Conservation (phyloP, 192 early-diverging fungal species). For the Gigaspora rosea region DNA sequence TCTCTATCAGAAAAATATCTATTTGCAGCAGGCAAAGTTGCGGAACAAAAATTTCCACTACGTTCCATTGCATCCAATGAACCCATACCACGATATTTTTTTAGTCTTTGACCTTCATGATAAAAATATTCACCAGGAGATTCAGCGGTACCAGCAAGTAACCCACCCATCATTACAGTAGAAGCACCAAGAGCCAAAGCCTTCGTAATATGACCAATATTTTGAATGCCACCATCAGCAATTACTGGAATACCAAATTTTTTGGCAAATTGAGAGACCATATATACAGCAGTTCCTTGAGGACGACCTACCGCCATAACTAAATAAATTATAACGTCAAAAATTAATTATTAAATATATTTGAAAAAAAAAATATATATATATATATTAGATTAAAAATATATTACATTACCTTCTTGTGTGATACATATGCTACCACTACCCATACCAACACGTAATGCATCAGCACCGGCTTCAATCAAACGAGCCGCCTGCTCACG, state of each 20-base stretch:
- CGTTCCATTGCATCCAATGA: slow-evolving; percentile 96
- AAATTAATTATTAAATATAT: no score
- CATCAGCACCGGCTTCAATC: slow-evolving; percentile 94
- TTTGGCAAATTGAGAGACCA: slow-evolving; percentile 91
- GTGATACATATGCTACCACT: slow-evolving; percentile 98
- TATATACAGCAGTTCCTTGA: slow-evolving; percentile 95
- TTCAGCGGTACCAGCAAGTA: slow-evolving; percentile 94
- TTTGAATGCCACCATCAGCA: slow-evolving; percentile 96
- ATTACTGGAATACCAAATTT: slow-evolving; percentile 95
- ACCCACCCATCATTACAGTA: slow-evolving; percentile 98
- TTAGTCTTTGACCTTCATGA: slow-evolving; percentile 94
- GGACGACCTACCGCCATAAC: slow-evolving; percentile 99
- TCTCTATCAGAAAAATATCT: slow-evolving; percentile 98
- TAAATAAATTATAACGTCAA: background rate
- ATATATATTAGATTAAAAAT: background rate
- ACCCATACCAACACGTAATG: slow-evolving; percentile 95
- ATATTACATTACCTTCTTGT: slow-evolving; percentile 61
- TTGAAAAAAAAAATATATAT: background rate
- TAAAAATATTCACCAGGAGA: slow-evolving; percentile 98
- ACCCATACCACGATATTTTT: slow-evolving; percentile 99
- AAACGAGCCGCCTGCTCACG: slow-evolving; percentile 90
- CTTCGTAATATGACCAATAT: slow-evolving; percentile 98
- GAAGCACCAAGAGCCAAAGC: slow-evolving; percentile 92
- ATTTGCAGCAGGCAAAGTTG: slow-evolving; percentile 63
- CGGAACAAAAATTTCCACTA: slow-evolving; percentile 53